Base-by-base conservation (phyloP, 78 protist genomes). In the Speleostelium caveatum region DNA sequence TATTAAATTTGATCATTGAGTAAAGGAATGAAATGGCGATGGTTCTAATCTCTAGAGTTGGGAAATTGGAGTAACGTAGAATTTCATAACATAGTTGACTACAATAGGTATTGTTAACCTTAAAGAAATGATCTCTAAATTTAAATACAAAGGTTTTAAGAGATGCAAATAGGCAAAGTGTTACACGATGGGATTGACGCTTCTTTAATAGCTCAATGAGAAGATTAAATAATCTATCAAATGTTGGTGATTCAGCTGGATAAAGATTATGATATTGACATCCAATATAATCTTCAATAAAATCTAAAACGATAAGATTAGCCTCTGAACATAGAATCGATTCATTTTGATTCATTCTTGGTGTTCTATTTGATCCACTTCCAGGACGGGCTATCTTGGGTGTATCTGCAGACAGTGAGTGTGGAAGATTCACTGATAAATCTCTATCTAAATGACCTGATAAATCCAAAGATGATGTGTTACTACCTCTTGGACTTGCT, bases 181-280 rank as follows among this genome's bases (percentile, higher is more conserved):
- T 69, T 0, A 83, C 79, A 83, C 91, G 91, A 32, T 83, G 77
- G 22, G 80, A 69, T 69, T 83, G 91, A 24, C 66, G 62, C 21
- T 53, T 51, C 16, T 33, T 21, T 17, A 69, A 26, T 6, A 83
- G 3, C 1, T 19, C 22, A 8, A 83, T 67, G 28, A 83, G 33
- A 12, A 83, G 42, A 16, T 41, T 32, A 49, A 71, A 83, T 1
- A 83, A 6, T 2, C 45, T 69, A 3, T 67, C 80, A n/a, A 56
- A 33, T 17, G 63, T 28, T n/a, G 85, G 58, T n/a, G 72, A 42
- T 2, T 51, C 38, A 12, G 58, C 41, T n/a, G 67, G 79, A 0
- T 61, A n/a, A 3, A 83, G 73, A 35, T 26, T 3, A 2, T 16
- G 1, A 6, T 60, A 74, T 39, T 71, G 75, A 16, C 35, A n/a